These are phyloP conservation scores for Murraya koenigii DNA, from an alignment of 345 rosid species.

Conservation along the genomic window DNA sequence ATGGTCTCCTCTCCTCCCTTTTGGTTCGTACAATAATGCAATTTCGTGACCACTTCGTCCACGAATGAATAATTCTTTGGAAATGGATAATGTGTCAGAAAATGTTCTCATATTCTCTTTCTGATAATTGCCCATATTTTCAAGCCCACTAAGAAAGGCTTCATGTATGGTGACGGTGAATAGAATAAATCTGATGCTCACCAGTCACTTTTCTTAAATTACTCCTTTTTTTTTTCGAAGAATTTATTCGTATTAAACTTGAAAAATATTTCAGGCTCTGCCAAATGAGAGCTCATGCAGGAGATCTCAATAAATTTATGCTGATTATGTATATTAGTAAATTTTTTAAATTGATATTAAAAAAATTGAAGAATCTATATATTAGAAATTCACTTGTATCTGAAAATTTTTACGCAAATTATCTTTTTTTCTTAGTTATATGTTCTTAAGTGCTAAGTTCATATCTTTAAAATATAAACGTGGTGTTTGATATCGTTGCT, in stretches of 20 bases:
- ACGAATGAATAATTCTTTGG: not conserved
- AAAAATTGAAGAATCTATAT: too few relatives aligned
- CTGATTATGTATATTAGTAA: too few relatives aligned
- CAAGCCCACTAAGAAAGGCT: not conserved
- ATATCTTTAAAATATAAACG: too few relatives aligned
- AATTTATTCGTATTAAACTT: not conserved
- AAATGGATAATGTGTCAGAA: not conserved
- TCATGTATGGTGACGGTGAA: not conserved
- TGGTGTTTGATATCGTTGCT: too few relatives aligned
- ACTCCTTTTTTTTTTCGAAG: not conserved
- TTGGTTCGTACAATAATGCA: constrained; percentile 2
- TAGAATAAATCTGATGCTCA: not conserved
- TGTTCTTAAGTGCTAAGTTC: too few relatives aligned
- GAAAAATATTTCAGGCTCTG: not conserved
- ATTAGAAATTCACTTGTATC: too few relatives aligned
- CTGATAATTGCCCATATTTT: not conserved
- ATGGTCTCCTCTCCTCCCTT: too few relatives aligned
- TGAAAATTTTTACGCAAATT: too few relatives aligned
- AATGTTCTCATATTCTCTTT: not conserved
- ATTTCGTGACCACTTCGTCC: not conserved
- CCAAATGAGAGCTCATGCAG: too few relatives aligned
- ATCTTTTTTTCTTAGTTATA: too few relatives aligned
- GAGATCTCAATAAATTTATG: too few relatives aligned
- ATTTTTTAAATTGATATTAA: too few relatives aligned
- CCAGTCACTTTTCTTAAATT: not conserved